Evolutionary conservation across 2,329 filamentous ascomycete species (phyloP).

Genomic region (Colletotrichum plurivorum): DNA sequence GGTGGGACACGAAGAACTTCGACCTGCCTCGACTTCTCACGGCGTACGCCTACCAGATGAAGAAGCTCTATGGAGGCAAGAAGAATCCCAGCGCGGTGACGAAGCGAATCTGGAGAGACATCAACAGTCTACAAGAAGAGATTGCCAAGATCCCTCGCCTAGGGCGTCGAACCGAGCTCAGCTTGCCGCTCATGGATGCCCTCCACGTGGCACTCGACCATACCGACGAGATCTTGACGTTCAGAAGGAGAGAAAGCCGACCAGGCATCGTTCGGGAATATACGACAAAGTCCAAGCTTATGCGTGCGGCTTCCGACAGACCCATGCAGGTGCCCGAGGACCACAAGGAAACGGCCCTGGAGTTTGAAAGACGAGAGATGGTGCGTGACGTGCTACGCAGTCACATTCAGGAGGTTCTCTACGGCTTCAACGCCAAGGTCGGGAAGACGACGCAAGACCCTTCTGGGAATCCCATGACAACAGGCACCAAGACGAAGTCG

Average conservation of each 20-base stretch:
- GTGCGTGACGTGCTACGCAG: constrained; percentile 63
- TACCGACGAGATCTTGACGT: constrained; percentile 60
- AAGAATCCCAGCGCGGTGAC: constrained; percentile 29
- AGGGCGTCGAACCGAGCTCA: constrained; percentile 45
- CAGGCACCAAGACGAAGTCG: constrained; percentile 19
- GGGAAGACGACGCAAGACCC: constrained; percentile 14
- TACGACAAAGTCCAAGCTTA: constrained; percentile 7
- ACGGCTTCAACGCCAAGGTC: constrained; percentile 57
- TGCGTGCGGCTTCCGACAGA: background rate
- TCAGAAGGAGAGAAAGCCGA: constrained; percentile 43
- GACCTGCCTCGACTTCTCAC: constrained; percentile 58
- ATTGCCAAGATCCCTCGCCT: constrained; percentile 6
- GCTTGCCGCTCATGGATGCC: constrained; percentile 53
- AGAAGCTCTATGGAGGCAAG: background rate
- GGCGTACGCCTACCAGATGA: constrained; percentile 53
- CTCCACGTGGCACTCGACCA: constrained; percentile 58
- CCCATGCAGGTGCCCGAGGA: background rate
- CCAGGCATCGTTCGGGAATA: constrained; percentile 9
- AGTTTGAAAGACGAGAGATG: constrained; percentile 49
- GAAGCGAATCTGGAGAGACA: constrained; percentile 45
- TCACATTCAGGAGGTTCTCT: constrained; percentile 64
- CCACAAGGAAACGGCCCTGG: constrained; percentile 37
- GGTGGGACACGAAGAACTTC: constrained; percentile 67
- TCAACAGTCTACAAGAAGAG: constrained; percentile 41
- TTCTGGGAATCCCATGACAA: constrained; percentile 19